Evolutionary conservation across 345 rosid genomes (phyloP).

Genomic region (Euphorbia lathyris): DNA sequence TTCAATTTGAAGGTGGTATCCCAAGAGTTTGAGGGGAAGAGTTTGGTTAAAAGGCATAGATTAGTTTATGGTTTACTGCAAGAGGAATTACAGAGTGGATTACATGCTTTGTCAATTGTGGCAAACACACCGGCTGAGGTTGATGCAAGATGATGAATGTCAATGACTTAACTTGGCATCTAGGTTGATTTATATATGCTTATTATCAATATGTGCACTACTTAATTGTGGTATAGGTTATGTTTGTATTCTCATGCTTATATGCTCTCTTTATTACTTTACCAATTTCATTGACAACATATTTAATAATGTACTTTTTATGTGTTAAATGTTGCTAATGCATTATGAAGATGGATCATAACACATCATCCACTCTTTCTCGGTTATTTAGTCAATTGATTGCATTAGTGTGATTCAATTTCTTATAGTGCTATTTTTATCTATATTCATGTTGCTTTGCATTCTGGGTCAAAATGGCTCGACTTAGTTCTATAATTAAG

Average conservation of each 20-base stretch:
- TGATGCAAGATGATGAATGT: constrained; percentile 22
- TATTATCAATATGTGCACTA: neutral
- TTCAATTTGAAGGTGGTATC: constrained; percentile 80
- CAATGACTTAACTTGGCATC: neutral
- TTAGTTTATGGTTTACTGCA: constrained; percentile 64
- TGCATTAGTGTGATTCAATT: no score
- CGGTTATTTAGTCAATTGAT: no score
- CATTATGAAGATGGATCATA: no score
- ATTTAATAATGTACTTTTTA: no score
- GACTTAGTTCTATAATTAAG: no score
- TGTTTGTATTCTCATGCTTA: neutral
- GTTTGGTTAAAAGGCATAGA: constrained; percentile 86
- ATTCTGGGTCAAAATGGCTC: no score
- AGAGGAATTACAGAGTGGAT: constrained; percentile 78
- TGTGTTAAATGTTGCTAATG: no score
- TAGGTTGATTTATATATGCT: neutral
- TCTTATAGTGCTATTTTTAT: no score
- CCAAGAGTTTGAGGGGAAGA: constrained; percentile 80
- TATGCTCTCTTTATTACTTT: no score
- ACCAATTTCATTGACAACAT: no score
- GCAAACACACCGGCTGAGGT: constrained; percentile 83
- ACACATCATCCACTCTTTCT: no score
- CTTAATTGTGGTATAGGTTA: constrained; percentile 70
- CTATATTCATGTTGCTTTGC: no score
- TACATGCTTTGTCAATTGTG: constrained; percentile 82